Evolutionary conservation across 371 early-diverging fungal species (phyloP).

Genomic region (Conidiobolus incongruus): DNA sequence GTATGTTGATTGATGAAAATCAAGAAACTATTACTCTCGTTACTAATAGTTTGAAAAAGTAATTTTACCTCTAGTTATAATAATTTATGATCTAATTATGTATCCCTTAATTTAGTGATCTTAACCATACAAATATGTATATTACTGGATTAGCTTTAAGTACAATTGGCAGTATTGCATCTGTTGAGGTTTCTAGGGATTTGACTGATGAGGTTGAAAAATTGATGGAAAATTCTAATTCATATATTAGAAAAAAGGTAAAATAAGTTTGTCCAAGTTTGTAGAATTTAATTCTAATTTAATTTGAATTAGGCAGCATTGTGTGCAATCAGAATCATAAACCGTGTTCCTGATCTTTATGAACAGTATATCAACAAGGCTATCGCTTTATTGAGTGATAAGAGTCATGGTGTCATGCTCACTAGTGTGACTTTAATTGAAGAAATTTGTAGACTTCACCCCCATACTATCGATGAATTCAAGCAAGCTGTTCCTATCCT

Average conservation of each 20-base stretch:
- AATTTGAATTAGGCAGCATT: constrained; percentile 52
- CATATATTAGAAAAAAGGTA: constrained; percentile 91
- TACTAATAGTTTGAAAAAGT: constrained; percentile 93
- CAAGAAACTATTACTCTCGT: constrained; percentile 87
- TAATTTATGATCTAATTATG: not conserved
- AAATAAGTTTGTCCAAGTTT: not conserved
- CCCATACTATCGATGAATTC: constrained; percentile 38
- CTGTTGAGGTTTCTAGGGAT: constrained; percentile 87
- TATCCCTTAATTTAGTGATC: constrained; percentile 37
- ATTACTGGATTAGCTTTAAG: constrained; percentile 87
- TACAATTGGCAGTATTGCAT: constrained; percentile 87
- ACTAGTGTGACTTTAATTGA: constrained; percentile 77
- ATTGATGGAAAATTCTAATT: constrained; percentile 68
- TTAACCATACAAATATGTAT: constrained; percentile 86
- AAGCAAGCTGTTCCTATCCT: constrained; percentile 63
- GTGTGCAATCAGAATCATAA: constrained; percentile 73
- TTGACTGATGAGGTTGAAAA: constrained; percentile 84
- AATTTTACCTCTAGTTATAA: constrained; percentile 6
- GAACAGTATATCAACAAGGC: constrained; percentile 60
- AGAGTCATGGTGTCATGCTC: constrained; percentile 87
- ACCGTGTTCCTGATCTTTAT: constrained; percentile 77
- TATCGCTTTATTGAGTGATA: constrained; percentile 60
- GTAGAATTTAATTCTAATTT: not conserved
- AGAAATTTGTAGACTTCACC: constrained; percentile 62
- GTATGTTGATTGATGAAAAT: constrained; percentile 90